Evolutionary conservation across 192 early-diverging fungal genomes (phyloP).

Genomic region (Backusella circina): DNA sequence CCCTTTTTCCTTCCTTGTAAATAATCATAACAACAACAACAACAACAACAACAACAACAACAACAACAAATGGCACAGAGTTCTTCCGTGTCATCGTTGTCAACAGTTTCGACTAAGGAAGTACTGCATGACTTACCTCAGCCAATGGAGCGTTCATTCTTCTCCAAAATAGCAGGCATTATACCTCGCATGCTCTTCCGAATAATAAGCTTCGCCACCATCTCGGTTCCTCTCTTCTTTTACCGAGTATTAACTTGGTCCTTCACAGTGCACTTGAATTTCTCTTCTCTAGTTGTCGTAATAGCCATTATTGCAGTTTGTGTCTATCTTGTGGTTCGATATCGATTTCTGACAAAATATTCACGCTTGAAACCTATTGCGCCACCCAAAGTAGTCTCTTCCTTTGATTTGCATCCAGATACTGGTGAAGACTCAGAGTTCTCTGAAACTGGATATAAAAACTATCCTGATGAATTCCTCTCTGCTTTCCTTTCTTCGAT

Average conservation of each 20-base stretch:
- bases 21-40: background rate
- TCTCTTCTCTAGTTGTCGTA: conserved; percentile 50
- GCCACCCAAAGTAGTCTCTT: conserved; percentile 35
- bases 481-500: conserved; percentile 81
- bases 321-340: conserved; percentile 63
- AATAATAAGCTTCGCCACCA: conserved; percentile 44
- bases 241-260: conserved; percentile 57
- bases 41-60: no score
- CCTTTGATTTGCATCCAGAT: conserved; percentile 79
- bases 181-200: conserved; percentile 34
- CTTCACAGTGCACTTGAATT: conserved; percentile 59
- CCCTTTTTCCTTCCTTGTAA: background rate
- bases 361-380: conserved; percentile 61
- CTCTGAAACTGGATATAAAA: conserved; percentile 29
- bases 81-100: background rate
- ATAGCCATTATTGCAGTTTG: conserved; percentile 21
- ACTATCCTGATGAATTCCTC: conserved; percentile 73
- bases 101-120: background rate
- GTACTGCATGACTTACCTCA: background rate
- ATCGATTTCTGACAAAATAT: conserved; percentile 69
- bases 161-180: conserved; percentile 8
- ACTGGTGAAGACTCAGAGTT: conserved; percentile 52
- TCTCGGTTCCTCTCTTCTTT: conserved; percentile 48
- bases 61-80: background rate
- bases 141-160: background rate